Evolutionary conservation across 805 yeast species (phyloP), one percentile per base, ranked within the genome.

Genomic region (Candida michaelii): DNA sequence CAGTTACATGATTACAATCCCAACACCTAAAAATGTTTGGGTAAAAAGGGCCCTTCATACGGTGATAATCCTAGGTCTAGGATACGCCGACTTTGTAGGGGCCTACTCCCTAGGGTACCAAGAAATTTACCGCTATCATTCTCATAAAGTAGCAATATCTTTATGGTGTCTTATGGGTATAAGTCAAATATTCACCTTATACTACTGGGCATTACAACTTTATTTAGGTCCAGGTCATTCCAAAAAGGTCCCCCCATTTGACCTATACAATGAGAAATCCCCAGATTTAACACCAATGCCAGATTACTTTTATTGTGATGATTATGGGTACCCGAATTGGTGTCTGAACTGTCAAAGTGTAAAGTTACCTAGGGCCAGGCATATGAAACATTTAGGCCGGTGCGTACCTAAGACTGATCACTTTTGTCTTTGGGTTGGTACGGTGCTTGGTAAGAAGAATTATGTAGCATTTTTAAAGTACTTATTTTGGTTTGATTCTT

Each of bases 331-430:
- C 49, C 95, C 96, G 0, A 66, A 69, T 19, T 90, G 86, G 81
- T 89, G 96, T 55, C 62, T 83, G 1, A 59, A 64, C 9, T 87
- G 96, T 56, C 67, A 76, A 36, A 73, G 83, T 4, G 60, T 86
- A 23, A 88, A 86, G 54, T 71, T 82, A 1, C 75, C 79, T 18
- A 69, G 97, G 39, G 60, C 85, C 0, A 91, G 80, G 50, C 97
- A 87, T 55, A 82, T 89, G 30, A 69, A 76, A 3, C 69, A 74
- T 37, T 39, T 65, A 40, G 73, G 71, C 2, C 55, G 61, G 17
- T 88, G 95, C 55, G 79, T 89, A 0, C 80, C 86, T 0, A 71
- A 75, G 44, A 84, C 86, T 70, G 98, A 90, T 61, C 98, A 90
- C 59, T 83, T 73, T 54, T 90, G 98, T 58, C 55, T 79, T 0